Evolutionary conservation across 2,329 filamentous ascomycete species (phyloP).

Genomic region (Hortaea sp.): DNA sequence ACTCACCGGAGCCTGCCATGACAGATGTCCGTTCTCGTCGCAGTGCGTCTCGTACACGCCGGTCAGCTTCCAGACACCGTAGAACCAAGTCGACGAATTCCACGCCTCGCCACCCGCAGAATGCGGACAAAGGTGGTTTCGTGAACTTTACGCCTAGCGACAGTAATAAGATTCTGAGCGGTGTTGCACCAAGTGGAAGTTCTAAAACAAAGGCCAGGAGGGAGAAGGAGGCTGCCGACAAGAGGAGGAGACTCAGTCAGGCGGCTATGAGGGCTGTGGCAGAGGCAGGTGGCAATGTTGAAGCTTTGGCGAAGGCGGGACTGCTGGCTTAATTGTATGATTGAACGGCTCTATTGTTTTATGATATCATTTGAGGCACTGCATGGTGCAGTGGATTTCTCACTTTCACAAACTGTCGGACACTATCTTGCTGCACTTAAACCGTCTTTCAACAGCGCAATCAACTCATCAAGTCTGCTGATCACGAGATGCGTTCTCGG

Average conservation of each 20-base stretch:
- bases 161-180: conserved; percentile 67
- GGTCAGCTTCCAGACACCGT: conserved; percentile 15
- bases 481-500: conserved; percentile 25
- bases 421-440: not conserved
- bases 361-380: too few relatives aligned
- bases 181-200: conserved; percentile 83
- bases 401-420: not conserved
- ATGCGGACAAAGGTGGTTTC: conserved; percentile 50
- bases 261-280: conserved; percentile 58
- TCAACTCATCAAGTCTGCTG: conserved; percentile 23
- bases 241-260: conserved; percentile 57
- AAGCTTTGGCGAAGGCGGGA: conserved; percentile 33
- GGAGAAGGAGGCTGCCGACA: conserved; percentile 78
- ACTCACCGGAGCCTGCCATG: conserved; percentile 18
- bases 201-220: conserved; percentile 90
- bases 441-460: conserved; percentile 18
- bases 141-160: conserved; percentile 86
- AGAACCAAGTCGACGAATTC: conserved; percentile 19
- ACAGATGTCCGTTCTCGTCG: conserved; percentile 15
- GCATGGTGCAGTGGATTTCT: not conserved
- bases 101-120: conserved; percentile 19
- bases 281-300: conserved; percentile 58
- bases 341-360: too few relatives aligned
- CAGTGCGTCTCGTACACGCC: conserved; percentile 9
- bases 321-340: conserved; percentile 15